Percentiles rank a stretch among this genome's conserved stretches.
phyloP scores from a whole-genome alignment of 2,329 filamentous ascomycete genomes.

The Coleophoma cylindrospora region DNA sequence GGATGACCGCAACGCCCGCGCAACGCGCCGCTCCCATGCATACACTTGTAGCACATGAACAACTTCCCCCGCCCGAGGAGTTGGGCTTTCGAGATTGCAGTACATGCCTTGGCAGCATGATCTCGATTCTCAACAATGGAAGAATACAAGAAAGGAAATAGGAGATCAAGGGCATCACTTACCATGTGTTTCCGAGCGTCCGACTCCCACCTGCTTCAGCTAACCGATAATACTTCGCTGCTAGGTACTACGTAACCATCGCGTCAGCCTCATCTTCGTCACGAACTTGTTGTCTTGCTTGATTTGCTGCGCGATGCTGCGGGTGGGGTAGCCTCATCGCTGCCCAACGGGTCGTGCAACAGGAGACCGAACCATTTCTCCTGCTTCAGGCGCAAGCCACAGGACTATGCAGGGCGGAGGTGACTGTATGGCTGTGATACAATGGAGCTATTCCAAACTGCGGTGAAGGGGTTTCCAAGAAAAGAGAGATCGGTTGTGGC shows the following conservation, averaged over 20 bases:
- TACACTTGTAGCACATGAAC: neutral
- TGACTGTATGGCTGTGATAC: slow-evolving; percentile 11
- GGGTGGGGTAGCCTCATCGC: slow-evolving; percentile 27
- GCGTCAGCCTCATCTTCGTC: slow-evolving; percentile 39
- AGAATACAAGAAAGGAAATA: neutral
- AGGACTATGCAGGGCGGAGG: slow-evolving; percentile 13
- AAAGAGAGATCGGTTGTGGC: slow-evolving; percentile 30
- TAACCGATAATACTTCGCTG: slow-evolving; percentile 87
- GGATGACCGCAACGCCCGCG: slow-evolving; percentile 1
- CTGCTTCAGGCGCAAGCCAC: slow-evolving; percentile 20
- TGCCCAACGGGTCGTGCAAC: slow-evolving; percentile 33
- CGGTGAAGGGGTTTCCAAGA: slow-evolving; percentile 4
- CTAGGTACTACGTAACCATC: slow-evolving; percentile 52
- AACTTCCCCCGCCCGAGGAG: too few relatives aligned
- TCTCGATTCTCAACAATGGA: too few relatives aligned
- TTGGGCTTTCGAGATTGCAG: too few relatives aligned
- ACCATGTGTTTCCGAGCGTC: slow-evolving; percentile 93
- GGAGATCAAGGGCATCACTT: slow-evolving; percentile 39
- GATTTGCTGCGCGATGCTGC: slow-evolving; percentile 1
- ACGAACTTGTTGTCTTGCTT: too few relatives aligned
- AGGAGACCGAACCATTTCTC: neutral
- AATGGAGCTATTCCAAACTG: slow-evolving; percentile 20
- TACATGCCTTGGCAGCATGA: too few relatives aligned
- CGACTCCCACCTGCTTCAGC: slow-evolving; percentile 88
- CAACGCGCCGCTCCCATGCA: neutral